Percentiles rank a stretch among this genome's conserved stretches.
phyloP scores from a whole-genome alignment of 2,329 filamentous ascomycete genomes.

The Colletotrichum tanaceti region DNA sequence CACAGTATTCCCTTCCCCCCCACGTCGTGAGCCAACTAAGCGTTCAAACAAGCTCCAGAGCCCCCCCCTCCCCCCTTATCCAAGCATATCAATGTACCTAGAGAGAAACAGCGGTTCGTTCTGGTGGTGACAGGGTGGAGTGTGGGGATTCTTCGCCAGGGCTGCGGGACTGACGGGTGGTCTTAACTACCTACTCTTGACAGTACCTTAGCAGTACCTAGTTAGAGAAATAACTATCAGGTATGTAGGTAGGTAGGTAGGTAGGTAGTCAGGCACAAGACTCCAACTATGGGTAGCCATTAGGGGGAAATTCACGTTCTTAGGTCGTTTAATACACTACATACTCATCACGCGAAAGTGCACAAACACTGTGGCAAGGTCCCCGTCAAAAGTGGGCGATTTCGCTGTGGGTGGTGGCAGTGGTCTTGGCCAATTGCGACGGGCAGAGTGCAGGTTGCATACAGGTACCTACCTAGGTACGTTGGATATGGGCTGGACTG shows the following conservation, averaged over 20 bases:
- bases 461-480: not conserved
- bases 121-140: conserved; percentile 38
- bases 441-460: conserved; percentile 22
- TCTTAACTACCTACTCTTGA: conserved; percentile 10
- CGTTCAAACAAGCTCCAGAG: conserved; percentile 36
- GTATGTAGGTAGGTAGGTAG: too few relatives aligned
- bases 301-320: conserved; percentile 31
- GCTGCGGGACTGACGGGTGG: conserved; percentile 18
- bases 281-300: not conserved
- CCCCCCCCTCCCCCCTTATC: conserved; percentile 10
- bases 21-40: conserved; percentile 27
- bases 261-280: too few relatives aligned
- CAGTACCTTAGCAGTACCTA: not conserved
- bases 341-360: not conserved
- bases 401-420: conserved; percentile 3
- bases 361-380: conserved; percentile 12
- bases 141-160: conserved; percentile 33
- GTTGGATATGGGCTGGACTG: conserved; percentile 31
- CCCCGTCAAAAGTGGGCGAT: conserved; percentile 20
- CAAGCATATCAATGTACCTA: conserved; percentile 36
- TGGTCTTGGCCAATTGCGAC: conserved; percentile 25
- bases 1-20: conserved; percentile 9
- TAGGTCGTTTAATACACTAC: too few relatives aligned
- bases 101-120: conserved; percentile 36
- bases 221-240: too few relatives aligned